Conservation (phyloP, 495 filamentous ascomycete genomes). For the Penicillium desertorum region DNA sequence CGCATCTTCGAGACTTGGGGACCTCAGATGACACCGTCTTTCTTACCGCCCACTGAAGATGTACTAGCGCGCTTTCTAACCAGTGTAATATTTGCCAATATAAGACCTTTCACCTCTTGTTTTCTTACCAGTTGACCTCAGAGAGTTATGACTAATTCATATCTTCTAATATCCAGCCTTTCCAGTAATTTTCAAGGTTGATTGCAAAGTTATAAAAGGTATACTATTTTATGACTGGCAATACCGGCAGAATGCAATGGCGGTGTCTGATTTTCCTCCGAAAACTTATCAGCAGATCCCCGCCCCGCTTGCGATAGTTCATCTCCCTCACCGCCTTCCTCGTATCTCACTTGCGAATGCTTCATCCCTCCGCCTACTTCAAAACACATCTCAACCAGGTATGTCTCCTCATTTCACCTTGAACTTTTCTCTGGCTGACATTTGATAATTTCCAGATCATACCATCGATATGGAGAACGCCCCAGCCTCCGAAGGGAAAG, state of each 20-base stretch:
- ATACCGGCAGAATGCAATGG: neutral
- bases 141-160: neutral
- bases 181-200: neutral
- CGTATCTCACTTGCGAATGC: constrained; percentile 3
- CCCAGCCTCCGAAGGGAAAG: constrained; percentile 64
- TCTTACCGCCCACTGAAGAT: neutral
- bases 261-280: neutral
- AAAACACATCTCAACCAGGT: neutral
- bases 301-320: neutral
- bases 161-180: neutral
- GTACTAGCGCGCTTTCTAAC: neutral
- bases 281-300: neutral
- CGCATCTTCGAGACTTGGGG: neutral
- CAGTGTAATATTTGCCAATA: neutral
- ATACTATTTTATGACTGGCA: neutral
- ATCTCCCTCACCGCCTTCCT: constrained; percentile 9
- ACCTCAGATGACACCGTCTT: neutral
- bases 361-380: neutral
- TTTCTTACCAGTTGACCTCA: too few species aligned
- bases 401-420: neutral
- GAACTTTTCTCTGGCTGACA: neutral
- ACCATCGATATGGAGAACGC: constrained; percentile 69
- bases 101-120: neutral
- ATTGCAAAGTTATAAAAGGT: neutral
- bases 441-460: neutral